A percentile compares a stretch with the other conserved stretches of the same genome.
Evolutionary conservation across 2,329 filamentous ascomycete genomes (phyloP).

Genomic region (Rhynchosporium agropyri): DNA sequence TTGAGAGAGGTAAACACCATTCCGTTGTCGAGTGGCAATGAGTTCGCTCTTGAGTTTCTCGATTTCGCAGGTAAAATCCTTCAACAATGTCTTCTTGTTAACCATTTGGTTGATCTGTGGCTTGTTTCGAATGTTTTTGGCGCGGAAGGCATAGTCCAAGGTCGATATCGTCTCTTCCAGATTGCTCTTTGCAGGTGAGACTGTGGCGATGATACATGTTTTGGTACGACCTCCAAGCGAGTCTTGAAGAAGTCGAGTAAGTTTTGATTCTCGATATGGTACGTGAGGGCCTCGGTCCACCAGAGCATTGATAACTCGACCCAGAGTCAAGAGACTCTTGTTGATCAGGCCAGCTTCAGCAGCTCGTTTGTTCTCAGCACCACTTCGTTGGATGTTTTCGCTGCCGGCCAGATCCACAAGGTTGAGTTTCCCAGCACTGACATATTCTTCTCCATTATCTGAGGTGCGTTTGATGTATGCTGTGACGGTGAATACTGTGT

Average conservation of each 20-base stretch:
- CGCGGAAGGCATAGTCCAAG: constrained; percentile 94
- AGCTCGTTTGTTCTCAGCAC: constrained; percentile 96
- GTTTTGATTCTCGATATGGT: constrained; percentile 89
- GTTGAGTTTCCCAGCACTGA: constrained; percentile 92
- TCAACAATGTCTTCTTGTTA: constrained; percentile 88
- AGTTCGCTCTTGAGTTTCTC: constrained; percentile 93
- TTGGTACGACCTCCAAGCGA: constrained; percentile 94
- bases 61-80: constrained; percentile 89
- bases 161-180: constrained; percentile 98
- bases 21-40: constrained; percentile 88
- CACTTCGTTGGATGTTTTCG: constrained; percentile 96
- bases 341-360: constrained; percentile 96
- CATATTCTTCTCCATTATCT: constrained; percentile 84
- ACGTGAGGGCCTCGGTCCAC: constrained; percentile 91
- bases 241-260: constrained; percentile 93
- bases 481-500: constrained; percentile 96
- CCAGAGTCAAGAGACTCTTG: constrained; percentile 92
- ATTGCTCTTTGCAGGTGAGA: constrained; percentile 93
- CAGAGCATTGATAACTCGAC: constrained; percentile 94
- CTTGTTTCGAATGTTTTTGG: constrained; percentile 99
- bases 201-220: constrained; percentile 96
- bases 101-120: constrained; percentile 91
- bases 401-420: constrained; percentile 95
- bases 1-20: constrained; percentile 90
- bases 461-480: constrained; percentile 82